phyloP scores from a whole-genome alignment of 208 protist genomes.

The Leishmania arabica region DNA sequence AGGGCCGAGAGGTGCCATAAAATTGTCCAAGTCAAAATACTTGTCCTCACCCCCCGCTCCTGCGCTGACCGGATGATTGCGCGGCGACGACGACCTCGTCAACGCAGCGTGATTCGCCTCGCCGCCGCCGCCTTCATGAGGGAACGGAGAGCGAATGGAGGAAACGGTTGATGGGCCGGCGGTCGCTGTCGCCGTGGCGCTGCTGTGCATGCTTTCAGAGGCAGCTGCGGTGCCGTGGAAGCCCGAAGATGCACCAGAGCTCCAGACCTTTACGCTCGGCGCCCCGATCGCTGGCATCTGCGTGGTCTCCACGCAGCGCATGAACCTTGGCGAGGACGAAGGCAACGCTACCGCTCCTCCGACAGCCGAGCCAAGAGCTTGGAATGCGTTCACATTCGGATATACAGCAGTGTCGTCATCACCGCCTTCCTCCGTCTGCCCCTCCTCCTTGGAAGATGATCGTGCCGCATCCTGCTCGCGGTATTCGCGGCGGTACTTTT shows the following conservation, averaged over 20 bases:
- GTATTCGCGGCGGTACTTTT: slow-evolving; percentile 40
- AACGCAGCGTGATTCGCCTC: neutral
- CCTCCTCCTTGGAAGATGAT: neutral
- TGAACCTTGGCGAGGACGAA: no score
- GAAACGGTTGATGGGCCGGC: neutral
- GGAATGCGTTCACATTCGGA: slow-evolving; percentile 1
- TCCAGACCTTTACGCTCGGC: no score
- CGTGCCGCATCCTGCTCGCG: slow-evolving; percentile 10
- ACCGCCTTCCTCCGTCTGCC: neutral
- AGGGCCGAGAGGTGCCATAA: neutral
- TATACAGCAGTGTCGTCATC: neutral
- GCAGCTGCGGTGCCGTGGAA: no score
- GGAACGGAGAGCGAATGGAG: neutral
- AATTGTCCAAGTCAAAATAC: slow-evolving; percentile 16
- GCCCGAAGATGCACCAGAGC: neutral
- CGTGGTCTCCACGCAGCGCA: neutral
- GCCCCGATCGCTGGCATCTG: neutral
- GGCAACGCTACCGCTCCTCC: neutral
- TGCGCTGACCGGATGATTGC: neutral
- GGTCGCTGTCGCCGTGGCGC: no score
- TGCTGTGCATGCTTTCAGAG: neutral
- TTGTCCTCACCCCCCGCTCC: slow-evolving; percentile 10
- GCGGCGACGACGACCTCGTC: neutral
- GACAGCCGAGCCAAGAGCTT: neutral
- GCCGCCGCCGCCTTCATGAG: no score